These are phyloP conservation scores for Ilyonectria mors-panacis DNA, from an alignment of 2,329 filamentous ascomycete species.

Conservation along the genomic window DNA sequence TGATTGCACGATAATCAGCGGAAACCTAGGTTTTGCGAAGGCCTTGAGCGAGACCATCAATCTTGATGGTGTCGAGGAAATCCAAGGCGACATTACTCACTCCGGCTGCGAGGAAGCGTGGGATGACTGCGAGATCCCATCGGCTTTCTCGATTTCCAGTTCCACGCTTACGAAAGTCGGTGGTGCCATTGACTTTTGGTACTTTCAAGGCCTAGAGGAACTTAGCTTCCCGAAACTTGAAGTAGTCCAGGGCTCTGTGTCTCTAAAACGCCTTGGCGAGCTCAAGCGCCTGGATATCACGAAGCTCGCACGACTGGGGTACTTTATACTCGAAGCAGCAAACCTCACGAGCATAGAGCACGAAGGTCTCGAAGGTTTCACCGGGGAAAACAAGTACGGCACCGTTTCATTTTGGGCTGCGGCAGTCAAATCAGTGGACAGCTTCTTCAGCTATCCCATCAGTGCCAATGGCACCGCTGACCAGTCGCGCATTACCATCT, in stretches of 20 bases:
- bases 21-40: slow-evolving; percentile 18
- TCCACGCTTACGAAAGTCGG: slow-evolving; percentile 32
- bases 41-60: slow-evolving; percentile 27
- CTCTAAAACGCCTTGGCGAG: slow-evolving; percentile 24
- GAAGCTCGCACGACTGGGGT: slow-evolving; percentile 27
- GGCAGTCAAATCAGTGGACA: slow-evolving; percentile 30
- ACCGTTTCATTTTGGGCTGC: slow-evolving; percentile 17
- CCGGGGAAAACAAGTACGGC: slow-evolving; percentile 14
- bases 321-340: slow-evolving; percentile 24
- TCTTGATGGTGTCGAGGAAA: slow-evolving; percentile 31
- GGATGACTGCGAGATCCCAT: slow-evolving; percentile 15
- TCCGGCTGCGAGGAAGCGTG: slow-evolving; percentile 7
- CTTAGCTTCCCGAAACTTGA: slow-evolving; percentile 31
- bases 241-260: slow-evolving; percentile 23
- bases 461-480: slow-evolving; percentile 8
- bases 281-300: slow-evolving; percentile 34
- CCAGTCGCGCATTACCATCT: slow-evolving; percentile 19
- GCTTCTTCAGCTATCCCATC: slow-evolving; percentile 38
- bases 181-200: slow-evolving; percentile 23
- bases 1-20: slow-evolving; percentile 30
- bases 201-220: slow-evolving; percentile 34
- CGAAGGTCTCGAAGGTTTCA: slow-evolving; percentile 33
- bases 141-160: slow-evolving; percentile 28
- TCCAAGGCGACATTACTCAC: slow-evolving; percentile 29
- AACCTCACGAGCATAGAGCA: slow-evolving; percentile 31